Evolutionary conservation across 805 yeast species (phyloP), one percentile per base, ranked within the genome.

Genomic region (Teunomyces cretensis): DNA sequence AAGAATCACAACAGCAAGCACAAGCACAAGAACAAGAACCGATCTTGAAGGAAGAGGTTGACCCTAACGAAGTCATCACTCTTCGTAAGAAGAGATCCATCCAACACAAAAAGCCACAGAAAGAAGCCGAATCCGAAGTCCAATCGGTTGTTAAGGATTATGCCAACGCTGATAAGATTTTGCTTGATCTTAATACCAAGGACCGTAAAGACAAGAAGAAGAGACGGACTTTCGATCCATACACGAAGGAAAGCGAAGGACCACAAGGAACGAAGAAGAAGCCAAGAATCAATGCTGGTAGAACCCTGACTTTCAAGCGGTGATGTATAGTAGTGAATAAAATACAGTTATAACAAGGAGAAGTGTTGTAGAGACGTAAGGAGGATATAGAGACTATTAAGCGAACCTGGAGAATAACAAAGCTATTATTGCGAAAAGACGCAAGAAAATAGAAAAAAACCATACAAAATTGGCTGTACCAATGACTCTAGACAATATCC

Each of bases 181-280:
- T 79, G 47, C 57, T 58, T 9, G 57, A 57, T 19, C 48, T 48
- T 22, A 39, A 32, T 28, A 45, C 41, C 26, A 35, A 28, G 28
- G 51, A 36, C 36, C 52, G 14, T 33, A 50, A 52, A n/a, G 45
- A 43, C 13, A 56, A 52, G 28, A 63, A 61, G 39, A 75, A 74
- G 57, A 74, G 75, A 53, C 64, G 68, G 43, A 56, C 75, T 7
- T 84, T 79, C 50, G 84, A 84, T 62, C 89, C 90, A 3, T 84
- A 81, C 51, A 60, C 74, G 5, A 70, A 68, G 37, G 68, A 64
- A 5, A 64, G 71, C 22, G 73, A 72, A 13, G 86, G 82, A 1
- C 85, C 85, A 7, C 65, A 65, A 51, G 74, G 76, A n/a, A 75
- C 78, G 6, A 81, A 78, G 63, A 78, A 70, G 42, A 52, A 48